phyloP scores from a whole-genome alignment of 495 filamentous ascomycete species.

The Podospora tetraspora region DNA sequence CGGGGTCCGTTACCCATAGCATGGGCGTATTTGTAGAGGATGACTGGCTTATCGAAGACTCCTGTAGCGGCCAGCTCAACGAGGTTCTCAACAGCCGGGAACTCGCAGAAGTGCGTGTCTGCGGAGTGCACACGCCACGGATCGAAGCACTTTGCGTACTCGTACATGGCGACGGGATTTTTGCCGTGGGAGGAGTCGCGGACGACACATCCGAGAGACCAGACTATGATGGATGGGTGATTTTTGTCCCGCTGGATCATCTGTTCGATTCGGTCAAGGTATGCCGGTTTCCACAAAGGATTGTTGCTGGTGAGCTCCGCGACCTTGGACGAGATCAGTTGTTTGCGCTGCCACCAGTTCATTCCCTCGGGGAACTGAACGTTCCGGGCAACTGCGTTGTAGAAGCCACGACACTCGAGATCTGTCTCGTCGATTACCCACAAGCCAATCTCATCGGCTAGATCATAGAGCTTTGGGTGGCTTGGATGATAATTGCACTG shows the following conservation, averaged over 20 bases:
- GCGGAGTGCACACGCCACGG: slow-evolving; percentile 26
- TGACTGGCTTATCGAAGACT: slow-evolving; percentile 48
- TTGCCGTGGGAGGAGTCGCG: slow-evolving; percentile 59
- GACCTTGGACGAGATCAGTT: slow-evolving; percentile 44
- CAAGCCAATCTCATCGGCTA: slow-evolving; percentile 63
- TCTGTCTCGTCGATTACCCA: slow-evolving; percentile 70
- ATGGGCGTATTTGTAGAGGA: slow-evolving; percentile 65
- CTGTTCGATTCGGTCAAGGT: slow-evolving; percentile 59
- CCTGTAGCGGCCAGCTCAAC: slow-evolving; percentile 41
- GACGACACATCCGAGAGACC: slow-evolving; percentile 50
- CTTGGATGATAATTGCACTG: slow-evolving; percentile 60
- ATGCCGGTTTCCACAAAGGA: slow-evolving; percentile 56
- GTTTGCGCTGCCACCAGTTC: slow-evolving; percentile 51
- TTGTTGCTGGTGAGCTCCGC: slow-evolving; percentile 59
- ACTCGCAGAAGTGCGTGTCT: slow-evolving; percentile 67
- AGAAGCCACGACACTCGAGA: slow-evolving; percentile 66
- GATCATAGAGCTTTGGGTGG: slow-evolving; percentile 51
- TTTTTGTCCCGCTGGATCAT: slow-evolving; percentile 63
- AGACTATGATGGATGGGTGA: slow-evolving; percentile 61
- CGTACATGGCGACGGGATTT: slow-evolving; percentile 60
- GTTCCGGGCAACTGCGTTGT: slow-evolving; percentile 41
- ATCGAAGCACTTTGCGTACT: slow-evolving; percentile 44
- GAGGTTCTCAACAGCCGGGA: slow-evolving; percentile 49
- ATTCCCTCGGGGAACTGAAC: slow-evolving; percentile 42
- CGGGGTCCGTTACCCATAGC: slow-evolving; percentile 73